phyloP scores from a whole-genome alignment of 2,329 filamentous ascomycete genomes.

The Epichloe bromicola region DNA sequence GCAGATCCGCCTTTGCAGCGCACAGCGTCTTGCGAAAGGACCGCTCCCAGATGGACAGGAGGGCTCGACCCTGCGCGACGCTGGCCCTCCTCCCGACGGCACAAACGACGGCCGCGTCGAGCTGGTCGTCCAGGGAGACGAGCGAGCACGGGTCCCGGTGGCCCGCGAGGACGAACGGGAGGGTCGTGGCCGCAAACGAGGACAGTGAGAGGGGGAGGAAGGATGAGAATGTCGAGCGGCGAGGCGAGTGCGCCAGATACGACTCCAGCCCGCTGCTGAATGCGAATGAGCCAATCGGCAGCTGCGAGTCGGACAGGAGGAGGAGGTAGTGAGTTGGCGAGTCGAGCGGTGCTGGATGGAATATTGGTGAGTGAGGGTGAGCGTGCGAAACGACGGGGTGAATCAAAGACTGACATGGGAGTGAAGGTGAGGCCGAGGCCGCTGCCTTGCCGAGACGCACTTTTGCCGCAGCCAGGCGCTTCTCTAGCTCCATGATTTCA shows the following conservation, averaged over 20 bases:
- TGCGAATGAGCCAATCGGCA: constrained; percentile 76
- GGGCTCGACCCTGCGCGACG: constrained; percentile 60
- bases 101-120: constrained; percentile 66
- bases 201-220: constrained; percentile 61
- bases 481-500: constrained; percentile 48
- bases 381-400: neutral
- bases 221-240: constrained; percentile 35
- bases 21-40: constrained; percentile 39
- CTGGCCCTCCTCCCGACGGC: constrained; percentile 67
- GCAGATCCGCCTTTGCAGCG: constrained; percentile 10
- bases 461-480: constrained; percentile 32
- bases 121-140: constrained; percentile 53
- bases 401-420: neutral
- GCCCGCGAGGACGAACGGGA: constrained; percentile 62
- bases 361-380: neutral
- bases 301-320: constrained; percentile 66
- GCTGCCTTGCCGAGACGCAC: constrained; percentile 22
- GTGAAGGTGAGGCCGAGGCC: neutral
- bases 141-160: constrained; percentile 42
- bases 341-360: constrained; percentile 2
- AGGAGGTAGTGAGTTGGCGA: constrained; percentile 51
- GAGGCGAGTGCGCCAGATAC: constrained; percentile 54
- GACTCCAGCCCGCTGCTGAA: constrained; percentile 76
- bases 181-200: constrained; percentile 56
- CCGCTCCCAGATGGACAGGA: constrained; percentile 65